Conservation (phyloP, 805 yeast species). For the Metahyphopichia silvanorum region DNA sequence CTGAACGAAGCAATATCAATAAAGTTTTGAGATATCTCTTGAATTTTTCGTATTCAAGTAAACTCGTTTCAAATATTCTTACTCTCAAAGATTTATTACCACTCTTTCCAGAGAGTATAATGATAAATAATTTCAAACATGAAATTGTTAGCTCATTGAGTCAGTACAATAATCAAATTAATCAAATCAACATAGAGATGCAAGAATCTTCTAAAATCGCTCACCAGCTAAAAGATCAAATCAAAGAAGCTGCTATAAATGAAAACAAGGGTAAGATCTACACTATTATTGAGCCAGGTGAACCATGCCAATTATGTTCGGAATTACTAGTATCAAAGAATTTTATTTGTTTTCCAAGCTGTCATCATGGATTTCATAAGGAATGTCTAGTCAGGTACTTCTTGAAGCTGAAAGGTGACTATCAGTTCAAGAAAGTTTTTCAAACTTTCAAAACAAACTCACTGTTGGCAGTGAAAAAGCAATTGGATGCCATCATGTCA, state of each 20-base stretch:
- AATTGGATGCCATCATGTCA: conserved; percentile 58
- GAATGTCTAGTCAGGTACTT: conserved; percentile 75
- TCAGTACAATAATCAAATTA: conserved; percentile 63
- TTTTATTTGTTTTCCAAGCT: conserved; percentile 76
- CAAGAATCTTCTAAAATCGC: conserved; percentile 63
- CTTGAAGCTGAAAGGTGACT: conserved; percentile 58
- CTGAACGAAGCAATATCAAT: too few relatives aligned
- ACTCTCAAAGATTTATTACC: conserved; percentile 82
- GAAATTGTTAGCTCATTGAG: conserved; percentile 81
- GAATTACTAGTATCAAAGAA: conserved; percentile 66
- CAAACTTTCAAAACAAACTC: conserved; percentile 49
- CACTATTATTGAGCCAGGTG: conserved; percentile 77
- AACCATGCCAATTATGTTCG: conserved; percentile 72
- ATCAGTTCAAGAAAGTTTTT: conserved; percentile 59
- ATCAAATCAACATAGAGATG: conserved; percentile 69
- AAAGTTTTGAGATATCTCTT: conserved; percentile 28
- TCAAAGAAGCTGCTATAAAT: conserved; percentile 39
- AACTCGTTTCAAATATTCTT: conserved; percentile 30
- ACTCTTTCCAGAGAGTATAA: conserved; percentile 76
- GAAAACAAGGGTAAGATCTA: conserved; percentile 41
- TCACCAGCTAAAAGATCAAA: conserved; percentile 55
- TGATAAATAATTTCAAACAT: conserved; percentile 78
- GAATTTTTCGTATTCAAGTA: conserved; percentile 21
- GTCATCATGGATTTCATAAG: conserved; percentile 85
- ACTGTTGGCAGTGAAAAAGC: conserved; percentile 36